These are phyloP conservation scores for Penicillium parvum DNA, from an alignment of 495 filamentous ascomycete genomes.

Conservation along the genomic window DNA sequence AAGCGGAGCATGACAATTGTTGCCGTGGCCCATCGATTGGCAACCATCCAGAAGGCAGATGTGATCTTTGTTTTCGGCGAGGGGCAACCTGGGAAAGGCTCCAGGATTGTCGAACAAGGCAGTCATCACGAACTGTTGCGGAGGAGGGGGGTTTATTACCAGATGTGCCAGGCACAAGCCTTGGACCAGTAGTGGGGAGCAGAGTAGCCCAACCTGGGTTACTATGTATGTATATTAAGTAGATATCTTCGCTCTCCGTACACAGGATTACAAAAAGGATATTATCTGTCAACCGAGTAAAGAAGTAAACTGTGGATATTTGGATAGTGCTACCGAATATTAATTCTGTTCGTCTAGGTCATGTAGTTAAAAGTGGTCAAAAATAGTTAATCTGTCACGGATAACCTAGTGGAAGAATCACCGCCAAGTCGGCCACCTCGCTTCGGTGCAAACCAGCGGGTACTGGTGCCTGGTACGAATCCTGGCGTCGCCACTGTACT, in stretches of 20 bases:
- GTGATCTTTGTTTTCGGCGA: slow-evolving; percentile 77
- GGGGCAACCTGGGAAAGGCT: neutral
- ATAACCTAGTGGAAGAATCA: slow-evolving; percentile 45
- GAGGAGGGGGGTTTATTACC: neutral
- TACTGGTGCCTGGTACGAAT: slow-evolving; percentile 59
- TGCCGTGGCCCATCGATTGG: slow-evolving; percentile 54
- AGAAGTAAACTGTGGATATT: too few species aligned
- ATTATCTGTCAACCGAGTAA: too few species aligned
- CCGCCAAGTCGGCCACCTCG: slow-evolving; percentile 41
- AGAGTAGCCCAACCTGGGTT: too few species aligned
- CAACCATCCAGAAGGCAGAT: slow-evolving; percentile 77
- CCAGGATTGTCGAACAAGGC: neutral
- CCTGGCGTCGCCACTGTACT: slow-evolving; percentile 54
- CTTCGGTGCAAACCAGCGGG: slow-evolving; percentile 40
- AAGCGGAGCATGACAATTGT: slow-evolving; percentile 35
- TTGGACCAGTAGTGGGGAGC: neutral
- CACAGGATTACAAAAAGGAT: too few species aligned
- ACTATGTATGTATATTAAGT: too few species aligned
- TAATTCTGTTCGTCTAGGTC: neutral
- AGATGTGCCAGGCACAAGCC: neutral
- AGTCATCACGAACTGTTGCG: neutral
- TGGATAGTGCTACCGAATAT: neutral
- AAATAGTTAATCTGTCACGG: slow-evolving; percentile 39
- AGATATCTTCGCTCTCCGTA: too few species aligned
- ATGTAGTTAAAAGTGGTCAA: neutral